Evolutionary conservation across 2,329 filamentous ascomycete species (phyloP), one percentile per base, ranked within the genome.

Genomic region (Ophiostoma fasciatum): DNA sequence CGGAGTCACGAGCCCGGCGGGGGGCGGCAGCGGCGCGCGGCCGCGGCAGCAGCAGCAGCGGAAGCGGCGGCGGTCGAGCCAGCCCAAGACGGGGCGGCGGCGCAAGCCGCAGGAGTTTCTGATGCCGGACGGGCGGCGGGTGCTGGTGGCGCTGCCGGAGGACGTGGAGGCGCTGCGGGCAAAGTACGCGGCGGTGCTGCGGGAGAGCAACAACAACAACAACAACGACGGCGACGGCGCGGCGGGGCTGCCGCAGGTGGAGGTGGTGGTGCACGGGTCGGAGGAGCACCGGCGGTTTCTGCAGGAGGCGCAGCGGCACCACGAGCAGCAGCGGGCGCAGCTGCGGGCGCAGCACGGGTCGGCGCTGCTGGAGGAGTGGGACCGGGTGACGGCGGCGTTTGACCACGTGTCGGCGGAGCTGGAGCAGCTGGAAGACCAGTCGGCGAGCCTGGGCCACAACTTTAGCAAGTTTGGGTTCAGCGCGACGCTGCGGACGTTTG

Each of bases 381-480:
- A 76, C 46, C 50, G 60, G 33, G 61, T 73, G 8, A 63, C 67
- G 29, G 48, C 52, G 8, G 65, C 75, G 43, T 55, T 78, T 10
- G 63, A 68, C 39, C 52, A 53, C 1, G 56, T 76, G n/a, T 60
- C 58, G 10, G 44, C 48, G 2, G 70, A 77, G 49, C 52, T 78
- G 7, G 63, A 71, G 39, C 57, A 62, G 42, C 53, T 76, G 35
- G 64, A 60, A 3, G 62, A 66, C 38, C 66, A 72, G 22, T 37
- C 39, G 30, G 42, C 44, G 46, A 48, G 64, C 14, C 54, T 78
- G 17, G 68, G 71, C 45, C 68, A 70, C 23, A 77, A 69, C 48
- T 78, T 78, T 49, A 63, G 62, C 37, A 71, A 71, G 47, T 78
- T 73, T 54, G 74, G 74, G 2, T 78, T 75, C 48, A 62, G 61